A percentile compares a stretch with the other conserved stretches of the same genome.
Evolutionary conservation across 768 basidiomycete genomes (phyloP).

Genomic region (Fibroporia radiculosa): DNA sequence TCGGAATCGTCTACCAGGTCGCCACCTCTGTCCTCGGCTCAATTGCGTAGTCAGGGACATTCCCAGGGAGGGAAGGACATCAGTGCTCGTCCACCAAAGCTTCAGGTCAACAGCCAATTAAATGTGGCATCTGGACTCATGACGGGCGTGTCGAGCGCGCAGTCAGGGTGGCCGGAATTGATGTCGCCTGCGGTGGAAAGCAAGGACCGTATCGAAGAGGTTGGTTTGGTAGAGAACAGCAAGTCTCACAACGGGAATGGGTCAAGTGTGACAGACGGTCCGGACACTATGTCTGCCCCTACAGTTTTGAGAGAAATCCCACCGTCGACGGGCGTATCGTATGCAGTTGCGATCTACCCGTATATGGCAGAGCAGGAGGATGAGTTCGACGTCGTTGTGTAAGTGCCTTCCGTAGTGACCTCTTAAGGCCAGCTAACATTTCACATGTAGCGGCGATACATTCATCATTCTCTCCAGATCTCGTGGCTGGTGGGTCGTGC

Average conservation of each 20-base stretch:
- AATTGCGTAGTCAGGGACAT: conserved; percentile 24
- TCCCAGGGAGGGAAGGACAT: conserved; percentile 25
- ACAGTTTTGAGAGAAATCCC: conserved; percentile 22
- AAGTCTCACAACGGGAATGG: conserved; percentile 26
- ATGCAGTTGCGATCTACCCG: conserved; percentile 97
- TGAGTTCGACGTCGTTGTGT: conserved; percentile 97
- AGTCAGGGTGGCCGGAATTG: conserved; percentile 72
- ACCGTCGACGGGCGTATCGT: conserved; percentile 55
- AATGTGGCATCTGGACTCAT: conserved; percentile 43
- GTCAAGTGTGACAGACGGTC: conserved; percentile 18
- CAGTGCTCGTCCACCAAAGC: conserved; percentile 49
- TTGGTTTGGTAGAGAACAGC: conserved; percentile 26
- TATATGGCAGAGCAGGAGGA: conserved; percentile 99
- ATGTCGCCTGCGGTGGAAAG: conserved; percentile 51
- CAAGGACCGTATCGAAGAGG: conserved; percentile 35
- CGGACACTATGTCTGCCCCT: conserved; percentile 20
- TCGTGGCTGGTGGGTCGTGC: conserved; percentile 99
- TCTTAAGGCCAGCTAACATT: conserved; percentile 7
- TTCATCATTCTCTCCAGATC: conserved; percentile 90
- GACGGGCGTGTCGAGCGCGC: conserved; percentile 50
- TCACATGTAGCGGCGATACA: conserved; percentile 65
- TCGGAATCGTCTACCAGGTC: conserved; percentile 31
- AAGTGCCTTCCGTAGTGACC: conserved; percentile 26
- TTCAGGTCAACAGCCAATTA: conserved; percentile 58
- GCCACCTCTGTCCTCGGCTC: conserved; percentile 32